Base-by-base conservation (phyloP, 352 stramenopile species). In the Globisporangium uncinulatum region DNA sequence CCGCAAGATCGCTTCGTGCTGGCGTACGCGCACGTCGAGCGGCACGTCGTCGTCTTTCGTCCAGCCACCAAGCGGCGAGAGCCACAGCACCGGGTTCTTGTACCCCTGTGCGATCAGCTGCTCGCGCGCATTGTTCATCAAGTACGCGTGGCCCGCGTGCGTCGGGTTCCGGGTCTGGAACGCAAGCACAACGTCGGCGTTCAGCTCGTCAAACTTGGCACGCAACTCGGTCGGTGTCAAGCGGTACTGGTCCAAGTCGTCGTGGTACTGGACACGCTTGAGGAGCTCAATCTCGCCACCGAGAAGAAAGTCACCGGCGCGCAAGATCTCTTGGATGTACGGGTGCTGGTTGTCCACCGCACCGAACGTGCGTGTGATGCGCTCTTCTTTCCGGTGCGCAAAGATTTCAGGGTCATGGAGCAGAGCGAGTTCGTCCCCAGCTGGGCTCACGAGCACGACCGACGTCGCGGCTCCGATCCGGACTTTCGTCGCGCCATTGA, bases 81-180 rank as follows among this genome's bases (percentile, higher is more conserved):
- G 73, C 96, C 96, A 99, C 54, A 99, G 69, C 17, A 99, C 88
- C 5, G 96, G 96, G 56, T 98, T 98, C 69, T 98, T 92, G 77
- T 95, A 98, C 17, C 96, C 95, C 64, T 82, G 70, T 20, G 76
- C 76, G 36, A 97, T 86, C 8, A 99, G 71, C 72, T 98, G 94
- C 61, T 98, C 84, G 29, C 96, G 93, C 0, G 93, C 96, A 43
- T 89, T 97, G 66, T 96, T 95, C 97, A 99, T 99, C 46, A 99
- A 72, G 73, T 99, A 99, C 13, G 95, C 96, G 79, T 99, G 97
- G 37, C 96, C 97, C 3, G 96, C 89, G 69, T 99, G 97, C 13
- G 97, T 99, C 36, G 97, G 97, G 69, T 99, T 99, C 50, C 96
- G 77, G 19, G 97, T 99, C 75, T 99, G 96, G 71, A 99, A 99